These are phyloP conservation scores for Trametes meyenii DNA, from an alignment of 768 basidiomycete genomes.

Conservation along the genomic window DNA sequence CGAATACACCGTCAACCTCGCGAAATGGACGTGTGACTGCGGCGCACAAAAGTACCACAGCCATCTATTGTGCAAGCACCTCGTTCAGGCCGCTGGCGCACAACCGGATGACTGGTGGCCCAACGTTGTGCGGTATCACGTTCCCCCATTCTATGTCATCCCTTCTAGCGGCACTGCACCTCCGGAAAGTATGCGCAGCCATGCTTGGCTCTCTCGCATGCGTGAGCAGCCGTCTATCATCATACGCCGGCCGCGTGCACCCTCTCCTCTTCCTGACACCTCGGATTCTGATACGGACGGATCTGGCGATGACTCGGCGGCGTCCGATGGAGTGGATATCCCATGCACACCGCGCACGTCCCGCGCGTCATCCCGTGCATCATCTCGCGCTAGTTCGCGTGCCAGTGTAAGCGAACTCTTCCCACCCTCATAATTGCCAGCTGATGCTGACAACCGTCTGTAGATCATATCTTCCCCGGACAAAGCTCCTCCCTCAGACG, in stretches of 20 bases:
- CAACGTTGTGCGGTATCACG: background rate
- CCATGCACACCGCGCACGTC: no score
- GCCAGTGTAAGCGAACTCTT: no score
- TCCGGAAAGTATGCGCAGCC: background rate
- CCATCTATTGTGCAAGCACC: conserved; percentile 18
- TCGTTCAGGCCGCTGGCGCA: conserved; percentile 15
- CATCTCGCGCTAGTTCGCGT: no score
- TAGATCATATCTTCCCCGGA: conserved; percentile 16
- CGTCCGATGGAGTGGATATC: no score
- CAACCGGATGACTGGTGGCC: background rate
- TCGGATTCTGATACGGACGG: no score
- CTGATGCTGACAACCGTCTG: background rate
- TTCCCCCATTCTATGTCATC: conserved; percentile 19
- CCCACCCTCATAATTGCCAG: no score
- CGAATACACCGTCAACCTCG: conserved; percentile 1
- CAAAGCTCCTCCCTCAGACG: conserved; percentile 14
- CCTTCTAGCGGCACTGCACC: background rate
- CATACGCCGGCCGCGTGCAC: background rate
- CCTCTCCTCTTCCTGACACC: no score
- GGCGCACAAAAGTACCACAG: conserved; percentile 20
- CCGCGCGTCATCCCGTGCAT: no score
- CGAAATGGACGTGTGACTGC: conserved; percentile 18
- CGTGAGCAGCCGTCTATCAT: no score
- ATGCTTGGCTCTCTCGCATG: background rate
- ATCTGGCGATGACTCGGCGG: no score